Base-by-base conservation (phyloP, 176 grass and related monocot species). In the Musa troglodytarum region DNA sequence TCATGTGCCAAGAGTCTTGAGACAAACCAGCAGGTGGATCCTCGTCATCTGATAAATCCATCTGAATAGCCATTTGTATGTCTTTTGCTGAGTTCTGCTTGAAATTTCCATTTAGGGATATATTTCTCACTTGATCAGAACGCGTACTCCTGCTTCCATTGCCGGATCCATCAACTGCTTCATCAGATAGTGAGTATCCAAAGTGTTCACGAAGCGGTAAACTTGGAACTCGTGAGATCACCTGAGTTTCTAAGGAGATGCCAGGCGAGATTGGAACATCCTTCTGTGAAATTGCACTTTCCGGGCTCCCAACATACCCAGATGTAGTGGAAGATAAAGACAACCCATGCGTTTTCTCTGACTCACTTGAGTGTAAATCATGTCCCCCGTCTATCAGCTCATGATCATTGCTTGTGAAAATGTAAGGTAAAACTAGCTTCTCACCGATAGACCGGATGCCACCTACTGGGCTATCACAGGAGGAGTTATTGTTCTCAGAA, bases 21-120 rank as follows among this genome's bases (percentile, higher is more conserved):
- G 66, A 43, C 24, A 82, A 78, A 43, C 88, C 78, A 69, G 82
- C 76, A 65, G 72, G 76, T 61, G 87, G 76, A 78, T 86, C 87
- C 69, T 86, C 86, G 77, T 82, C 78, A 24, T 84, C 72, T 75
- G 90, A 79, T 1, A 89, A 84, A 50, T 89, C 80, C 70, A 57
- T 87, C 82, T 87, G 86, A 19, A 78, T 89, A 74, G 86, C 81
- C 81, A 99, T 75, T 77, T 86, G 86, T 52, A 84, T 79, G 79
- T 93, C 86, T 82, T 87, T 94, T 50, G 86, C 79, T 17, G 95
- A 92, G 52, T 82, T 99, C 74, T 87, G 82, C 66, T 91, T 94
- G 72, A 86, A 91, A 71, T 73, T 89, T 82, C 87, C 86, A 72
- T 86, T 80, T 81, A 84, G 77, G 76, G 83, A 72, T 59, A 91